Conservation (phyloP, 768 basidiomycete genomes). For the Lepiota subincarnata region DNA sequence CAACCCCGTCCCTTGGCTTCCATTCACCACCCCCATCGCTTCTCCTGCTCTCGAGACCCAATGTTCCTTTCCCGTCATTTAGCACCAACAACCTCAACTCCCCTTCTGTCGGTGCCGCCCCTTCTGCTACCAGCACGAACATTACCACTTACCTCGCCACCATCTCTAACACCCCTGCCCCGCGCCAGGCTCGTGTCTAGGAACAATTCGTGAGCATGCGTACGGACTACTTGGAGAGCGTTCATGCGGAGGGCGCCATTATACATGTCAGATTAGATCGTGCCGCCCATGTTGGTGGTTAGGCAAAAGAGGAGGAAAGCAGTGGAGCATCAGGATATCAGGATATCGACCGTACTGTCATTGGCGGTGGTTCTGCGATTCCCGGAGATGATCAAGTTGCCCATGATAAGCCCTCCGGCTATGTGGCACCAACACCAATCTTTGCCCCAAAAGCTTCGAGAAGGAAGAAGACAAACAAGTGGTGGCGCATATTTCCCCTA, state of each 20-base stretch:
- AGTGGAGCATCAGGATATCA: neutral
- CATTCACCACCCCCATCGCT: conserved; percentile 40
- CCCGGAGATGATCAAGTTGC: neutral
- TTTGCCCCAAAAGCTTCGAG: conserved; percentile 11
- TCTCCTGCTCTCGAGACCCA: conserved; percentile 53
- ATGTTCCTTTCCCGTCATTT: conserved; percentile 57
- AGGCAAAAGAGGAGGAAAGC: conserved; percentile 26
- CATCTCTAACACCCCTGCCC: conserved; percentile 58
- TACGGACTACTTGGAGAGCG: conserved; percentile 85
- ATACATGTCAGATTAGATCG: conserved; percentile 85
- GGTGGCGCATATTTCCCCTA: neutral
- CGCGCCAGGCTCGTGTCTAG: conserved; percentile 72
- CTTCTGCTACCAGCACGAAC: conserved; percentile 54
- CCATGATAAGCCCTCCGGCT: too few species aligned
- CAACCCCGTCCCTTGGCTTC: conserved; percentile 30
- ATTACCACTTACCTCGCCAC: conserved; percentile 80
- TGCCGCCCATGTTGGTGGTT: conserved; percentile 57
- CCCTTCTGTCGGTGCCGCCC: conserved; percentile 20
- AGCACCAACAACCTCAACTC: conserved; percentile 27
- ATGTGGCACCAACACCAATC: conserved; percentile 1
- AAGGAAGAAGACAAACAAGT: neutral
- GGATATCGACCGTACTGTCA: conserved; percentile 23
- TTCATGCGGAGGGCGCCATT: conserved; percentile 81
- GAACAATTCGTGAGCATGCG: conserved; percentile 82
- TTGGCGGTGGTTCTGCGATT: conserved; percentile 12